These are phyloP conservation scores for Cinnamomum micranthum DNA, from an alignment of 164 flowering plant species.

Conservation along the genomic window DNA sequence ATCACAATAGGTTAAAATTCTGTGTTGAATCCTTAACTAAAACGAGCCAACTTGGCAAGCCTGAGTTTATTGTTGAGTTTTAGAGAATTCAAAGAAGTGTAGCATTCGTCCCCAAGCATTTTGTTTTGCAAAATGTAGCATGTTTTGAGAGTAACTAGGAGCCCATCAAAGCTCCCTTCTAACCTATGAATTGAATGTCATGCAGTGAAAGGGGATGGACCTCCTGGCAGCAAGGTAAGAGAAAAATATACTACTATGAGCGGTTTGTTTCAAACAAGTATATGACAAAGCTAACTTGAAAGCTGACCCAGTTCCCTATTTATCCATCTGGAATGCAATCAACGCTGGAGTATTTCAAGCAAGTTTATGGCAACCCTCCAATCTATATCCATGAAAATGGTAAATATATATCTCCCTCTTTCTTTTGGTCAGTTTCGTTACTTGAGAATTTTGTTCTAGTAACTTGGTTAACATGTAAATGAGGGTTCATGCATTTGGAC, in stretches of 20 bases:
- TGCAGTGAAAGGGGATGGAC: slow-evolving; percentile 13
- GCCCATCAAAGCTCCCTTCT: neutral
- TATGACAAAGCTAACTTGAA: neutral
- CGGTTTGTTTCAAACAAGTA: neutral
- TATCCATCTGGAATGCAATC: slow-evolving; percentile 30
- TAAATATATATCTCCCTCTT: neutral
- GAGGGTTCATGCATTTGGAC: too few relatives aligned
- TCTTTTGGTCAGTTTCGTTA: neutral
- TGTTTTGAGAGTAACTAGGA: neutral
- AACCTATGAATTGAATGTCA: slow-evolving; percentile 3
- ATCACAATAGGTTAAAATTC: neutral
- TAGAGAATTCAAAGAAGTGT: neutral
- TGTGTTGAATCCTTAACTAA: neutral
- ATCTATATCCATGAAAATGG: slow-evolving; percentile 42
- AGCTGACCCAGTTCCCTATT: slow-evolving; percentile 27
- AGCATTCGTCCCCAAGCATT: too few relatives aligned
- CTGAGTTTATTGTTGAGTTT: neutral
- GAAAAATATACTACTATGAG: neutral
- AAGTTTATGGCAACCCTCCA: slow-evolving; percentile 58
- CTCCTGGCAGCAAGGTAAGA: slow-evolving; percentile 23
- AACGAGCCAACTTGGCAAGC: neutral
- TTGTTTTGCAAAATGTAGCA: neutral
- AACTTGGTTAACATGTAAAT: too few relatives aligned
- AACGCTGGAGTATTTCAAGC: slow-evolving; percentile 47
- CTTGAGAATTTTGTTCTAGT: too few relatives aligned